These are phyloP conservation scores for Neolentinus lepideus DNA, from an alignment of 1,284 basidiomycete genomes.

Conservation along the genomic window DNA sequence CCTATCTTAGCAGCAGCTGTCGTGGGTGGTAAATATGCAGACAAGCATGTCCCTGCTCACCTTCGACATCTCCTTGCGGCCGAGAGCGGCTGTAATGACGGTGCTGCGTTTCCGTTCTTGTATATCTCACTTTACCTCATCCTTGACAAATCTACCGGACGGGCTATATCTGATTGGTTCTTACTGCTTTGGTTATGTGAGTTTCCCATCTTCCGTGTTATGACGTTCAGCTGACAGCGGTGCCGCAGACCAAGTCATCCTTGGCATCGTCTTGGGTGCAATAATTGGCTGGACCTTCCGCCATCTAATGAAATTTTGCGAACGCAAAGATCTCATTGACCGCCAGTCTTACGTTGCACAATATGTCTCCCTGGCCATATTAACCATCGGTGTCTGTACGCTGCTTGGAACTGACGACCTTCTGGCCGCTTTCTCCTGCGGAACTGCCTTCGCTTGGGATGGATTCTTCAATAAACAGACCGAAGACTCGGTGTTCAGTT, in stretches of 20 bases:
- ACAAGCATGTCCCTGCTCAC: slow-evolving; percentile 97
- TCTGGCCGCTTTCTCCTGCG: slow-evolving; percentile 91
- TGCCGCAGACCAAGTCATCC: slow-evolving; percentile 66
- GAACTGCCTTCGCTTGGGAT: slow-evolving; percentile 97
- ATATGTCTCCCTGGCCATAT: slow-evolving; percentile 70
- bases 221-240: slow-evolving; percentile 5
- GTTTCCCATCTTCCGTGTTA: slow-evolving; percentile 17
- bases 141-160: slow-evolving; percentile 57
- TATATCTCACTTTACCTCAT: slow-evolving; percentile 91
- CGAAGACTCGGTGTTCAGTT: slow-evolving; percentile 91
- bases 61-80: slow-evolving; percentile 87
- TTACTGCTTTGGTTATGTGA: slow-evolving; percentile 77
- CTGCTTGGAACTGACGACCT: slow-evolving; percentile 93
- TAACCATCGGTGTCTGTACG: slow-evolving; percentile 81
- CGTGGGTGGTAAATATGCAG: slow-evolving; percentile 96
- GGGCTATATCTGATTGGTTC: slow-evolving; percentile 79
- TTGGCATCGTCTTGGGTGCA: slow-evolving; percentile 79
- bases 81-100: slow-evolving; percentile 92
- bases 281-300: slow-evolving; percentile 80
- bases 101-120: slow-evolving; percentile 94
- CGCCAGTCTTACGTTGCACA: slow-evolving; percentile 85
- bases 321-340: slow-evolving; percentile 87
- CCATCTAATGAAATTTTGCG: slow-evolving; percentile 94
- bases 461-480: slow-evolving; percentile 97
- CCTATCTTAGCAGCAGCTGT: slow-evolving; percentile 88